phyloP scores from a whole-genome alignment of 129 eudicot genomes.

The Dittrichia graveolens region DNA sequence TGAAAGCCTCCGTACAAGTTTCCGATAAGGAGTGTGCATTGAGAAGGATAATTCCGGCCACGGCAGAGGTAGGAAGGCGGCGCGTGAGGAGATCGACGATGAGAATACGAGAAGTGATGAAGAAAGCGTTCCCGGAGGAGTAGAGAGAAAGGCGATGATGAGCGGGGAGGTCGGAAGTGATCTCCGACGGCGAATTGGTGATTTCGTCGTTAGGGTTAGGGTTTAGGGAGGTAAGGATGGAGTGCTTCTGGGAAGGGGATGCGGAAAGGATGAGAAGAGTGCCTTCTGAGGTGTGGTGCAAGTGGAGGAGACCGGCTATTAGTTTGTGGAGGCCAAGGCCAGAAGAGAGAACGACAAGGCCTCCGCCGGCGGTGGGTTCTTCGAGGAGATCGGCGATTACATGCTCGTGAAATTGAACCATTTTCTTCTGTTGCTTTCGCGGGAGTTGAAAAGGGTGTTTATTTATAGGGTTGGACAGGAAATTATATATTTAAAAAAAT shows the following conservation, averaged over 20 bases:
- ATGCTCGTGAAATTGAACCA: constrained; percentile 83
- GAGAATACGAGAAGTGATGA: constrained; percentile 81
- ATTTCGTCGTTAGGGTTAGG: constrained; percentile 29
- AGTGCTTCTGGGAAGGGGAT: constrained; percentile 55
- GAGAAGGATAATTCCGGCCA: constrained; percentile 63
- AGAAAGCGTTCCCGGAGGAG: constrained; percentile 57
- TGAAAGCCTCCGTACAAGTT: constrained; percentile 87
- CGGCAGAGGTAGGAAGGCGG: constrained; percentile 49
- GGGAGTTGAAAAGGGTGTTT: constrained; percentile 9
- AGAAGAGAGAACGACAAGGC: constrained; percentile 68
- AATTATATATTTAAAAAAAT: no score
- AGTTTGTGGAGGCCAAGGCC: constrained; percentile 76
- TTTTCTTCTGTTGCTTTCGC: constrained; percentile 5
- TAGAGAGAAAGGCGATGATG: constrained; percentile 67
- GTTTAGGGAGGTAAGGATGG: constrained; percentile 52
- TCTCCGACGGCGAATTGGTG: constrained; percentile 47
- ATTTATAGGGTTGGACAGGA: not conserved
- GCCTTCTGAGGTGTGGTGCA: constrained; percentile 71
- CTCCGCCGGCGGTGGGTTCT: constrained; percentile 59
- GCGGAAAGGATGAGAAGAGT: constrained; percentile 75
- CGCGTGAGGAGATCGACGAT: constrained; percentile 78
- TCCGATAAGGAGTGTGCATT: constrained; percentile 73
- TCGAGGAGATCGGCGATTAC: constrained; percentile 75
- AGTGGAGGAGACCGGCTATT: constrained; percentile 57
- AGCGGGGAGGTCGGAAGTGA: constrained; percentile 73